phyloP scores from a whole-genome alignment of 1,284 basidiomycete genomes.

The Ceratobasidium papillatum region DNA sequence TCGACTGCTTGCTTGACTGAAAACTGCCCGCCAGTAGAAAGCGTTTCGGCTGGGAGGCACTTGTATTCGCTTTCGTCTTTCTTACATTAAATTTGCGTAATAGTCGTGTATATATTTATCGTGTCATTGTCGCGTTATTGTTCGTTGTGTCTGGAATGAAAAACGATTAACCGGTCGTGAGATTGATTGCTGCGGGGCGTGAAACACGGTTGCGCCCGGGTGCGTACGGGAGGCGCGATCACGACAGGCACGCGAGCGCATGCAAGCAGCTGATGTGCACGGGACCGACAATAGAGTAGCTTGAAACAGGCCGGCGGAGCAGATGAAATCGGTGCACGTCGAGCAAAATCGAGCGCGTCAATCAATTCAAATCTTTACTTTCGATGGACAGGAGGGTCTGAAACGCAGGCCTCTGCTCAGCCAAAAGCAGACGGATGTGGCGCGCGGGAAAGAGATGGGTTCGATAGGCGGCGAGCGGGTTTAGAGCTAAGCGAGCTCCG shows the following conservation, averaged over 20 bases:
- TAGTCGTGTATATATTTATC: constrained; percentile 33
- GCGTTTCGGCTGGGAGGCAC: constrained; percentile 26
- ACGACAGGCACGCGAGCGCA: constrained; percentile 16
- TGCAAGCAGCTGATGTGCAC: constrained; percentile 9
- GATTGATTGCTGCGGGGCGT: constrained; percentile 31
- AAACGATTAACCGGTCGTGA: constrained; percentile 31
- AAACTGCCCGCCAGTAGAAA: constrained; percentile 38
- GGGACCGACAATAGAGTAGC: constrained; percentile 24
- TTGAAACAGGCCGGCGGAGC: constrained; percentile 20
- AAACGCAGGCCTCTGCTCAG: neutral
- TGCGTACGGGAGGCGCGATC: constrained; percentile 28
- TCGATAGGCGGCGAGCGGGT: constrained; percentile 26
- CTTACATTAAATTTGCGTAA: constrained; percentile 31
- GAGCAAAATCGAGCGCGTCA: constrained; percentile 13
- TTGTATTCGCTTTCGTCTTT: constrained; percentile 40
- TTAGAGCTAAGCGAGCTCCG: constrained; percentile 13
- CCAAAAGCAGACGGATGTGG: constrained; percentile 24
- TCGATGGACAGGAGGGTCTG: constrained; percentile 18
- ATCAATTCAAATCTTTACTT: constrained; percentile 17
- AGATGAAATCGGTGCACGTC: neutral
- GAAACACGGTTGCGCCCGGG: constrained; percentile 25
- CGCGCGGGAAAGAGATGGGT: constrained; percentile 19
- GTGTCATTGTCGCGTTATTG: constrained; percentile 7
- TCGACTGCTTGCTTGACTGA: constrained; percentile 5
- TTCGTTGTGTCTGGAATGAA: constrained; percentile 32